Percentiles rank a stretch among this genome's conserved stretches.
Conservation (phyloP, 1,139 yeast genomes). For the Candida dubliniensis region DNA sequence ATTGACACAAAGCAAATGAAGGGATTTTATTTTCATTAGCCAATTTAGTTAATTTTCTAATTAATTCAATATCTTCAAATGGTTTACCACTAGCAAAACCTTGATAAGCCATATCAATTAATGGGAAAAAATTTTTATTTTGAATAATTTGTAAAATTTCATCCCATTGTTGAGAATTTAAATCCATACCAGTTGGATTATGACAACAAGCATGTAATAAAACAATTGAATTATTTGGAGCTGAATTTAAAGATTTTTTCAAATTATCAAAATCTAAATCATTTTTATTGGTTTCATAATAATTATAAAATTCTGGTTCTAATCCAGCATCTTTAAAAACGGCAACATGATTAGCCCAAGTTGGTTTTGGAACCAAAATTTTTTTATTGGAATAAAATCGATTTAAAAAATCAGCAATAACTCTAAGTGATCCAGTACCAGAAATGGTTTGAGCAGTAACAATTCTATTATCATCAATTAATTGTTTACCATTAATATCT, state of each 20-base stretch:
- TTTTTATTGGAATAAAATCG: slow-evolving; percentile 45
- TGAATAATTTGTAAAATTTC: slow-evolving; percentile 59
- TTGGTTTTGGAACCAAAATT: slow-evolving; percentile 64
- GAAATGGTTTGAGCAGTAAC: slow-evolving; percentile 59
- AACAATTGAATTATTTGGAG: slow-evolving; percentile 59
- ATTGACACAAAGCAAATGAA: slow-evolving; percentile 74
- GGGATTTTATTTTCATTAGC: slow-evolving; percentile 48
- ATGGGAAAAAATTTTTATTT: slow-evolving; percentile 67
- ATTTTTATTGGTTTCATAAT: slow-evolving; percentile 55
- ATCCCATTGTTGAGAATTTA: slow-evolving; percentile 82
- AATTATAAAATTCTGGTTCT: slow-evolving; percentile 42
- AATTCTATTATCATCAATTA: slow-evolving; percentile 48
- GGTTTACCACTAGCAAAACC: slow-evolving; percentile 88
- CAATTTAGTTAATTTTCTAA: slow-evolving; percentile 51
- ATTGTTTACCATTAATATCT: slow-evolving; percentile 48
- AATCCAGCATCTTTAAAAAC: slow-evolving; percentile 55
- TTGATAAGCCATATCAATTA: slow-evolving; percentile 96
- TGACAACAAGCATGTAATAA: slow-evolving; percentile 95
- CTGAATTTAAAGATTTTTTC: slow-evolving; percentile 38
- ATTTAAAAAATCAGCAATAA: slow-evolving; percentile 53
- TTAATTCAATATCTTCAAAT: slow-evolving; percentile 48
- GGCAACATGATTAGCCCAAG: slow-evolving; percentile 75
- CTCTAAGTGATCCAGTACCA: slow-evolving; percentile 61
- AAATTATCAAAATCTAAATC: slow-evolving; percentile 55
- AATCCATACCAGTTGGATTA: slow-evolving; percentile 97